A percentile compares a stretch with the other conserved stretches of the same genome.
Conservation (phyloP, 768 basidiomycete genomes). For the Royoungia palumana region DNA sequence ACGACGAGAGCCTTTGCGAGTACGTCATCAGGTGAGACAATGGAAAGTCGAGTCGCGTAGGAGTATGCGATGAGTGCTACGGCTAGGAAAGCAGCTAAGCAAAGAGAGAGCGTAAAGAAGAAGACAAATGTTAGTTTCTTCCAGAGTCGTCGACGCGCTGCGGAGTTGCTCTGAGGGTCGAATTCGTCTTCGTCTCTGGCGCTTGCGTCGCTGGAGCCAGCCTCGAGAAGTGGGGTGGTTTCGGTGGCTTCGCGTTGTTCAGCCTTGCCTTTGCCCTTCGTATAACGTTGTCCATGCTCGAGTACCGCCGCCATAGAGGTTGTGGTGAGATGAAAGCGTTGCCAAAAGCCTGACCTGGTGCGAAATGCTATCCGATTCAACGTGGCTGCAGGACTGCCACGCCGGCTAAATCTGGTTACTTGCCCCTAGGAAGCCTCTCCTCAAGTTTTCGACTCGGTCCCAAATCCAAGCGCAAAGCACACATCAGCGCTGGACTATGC, state of each 20-base stretch:
- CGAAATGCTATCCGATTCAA: conserved; percentile 5
- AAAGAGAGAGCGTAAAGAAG: conserved; percentile 50
- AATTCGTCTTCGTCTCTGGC: conserved; percentile 18
- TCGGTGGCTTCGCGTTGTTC: conserved; percentile 25
- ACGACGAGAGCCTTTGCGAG: conserved; percentile 53
- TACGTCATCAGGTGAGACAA: conserved; percentile 55
- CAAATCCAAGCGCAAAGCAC: no score
- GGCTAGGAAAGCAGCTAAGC: conserved; percentile 42
- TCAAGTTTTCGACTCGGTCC: no score
- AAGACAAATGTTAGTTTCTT: conserved; percentile 47
- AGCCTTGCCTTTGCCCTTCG: conserved; percentile 29
- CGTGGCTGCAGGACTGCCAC: conserved; percentile 12
- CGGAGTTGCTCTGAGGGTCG: conserved; percentile 19
- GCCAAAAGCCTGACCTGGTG: conserved; percentile 1
- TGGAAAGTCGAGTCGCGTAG: conserved; percentile 56
- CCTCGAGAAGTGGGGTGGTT: conserved; percentile 29
- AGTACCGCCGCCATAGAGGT: conserved; percentile 21
- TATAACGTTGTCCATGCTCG: conserved; percentile 8
- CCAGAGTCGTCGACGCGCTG: conserved; percentile 28
- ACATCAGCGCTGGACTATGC: not conserved
- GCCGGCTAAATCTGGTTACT: conserved; percentile 3
- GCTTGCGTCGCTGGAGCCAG: conserved; percentile 18
- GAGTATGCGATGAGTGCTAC: conserved; percentile 59
- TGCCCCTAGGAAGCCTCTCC: not conserved
- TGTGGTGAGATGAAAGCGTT: conserved; percentile 4